Conservation (phyloP, 2,329 filamentous ascomycete genomes). For the Fusarium sp. region DNA sequence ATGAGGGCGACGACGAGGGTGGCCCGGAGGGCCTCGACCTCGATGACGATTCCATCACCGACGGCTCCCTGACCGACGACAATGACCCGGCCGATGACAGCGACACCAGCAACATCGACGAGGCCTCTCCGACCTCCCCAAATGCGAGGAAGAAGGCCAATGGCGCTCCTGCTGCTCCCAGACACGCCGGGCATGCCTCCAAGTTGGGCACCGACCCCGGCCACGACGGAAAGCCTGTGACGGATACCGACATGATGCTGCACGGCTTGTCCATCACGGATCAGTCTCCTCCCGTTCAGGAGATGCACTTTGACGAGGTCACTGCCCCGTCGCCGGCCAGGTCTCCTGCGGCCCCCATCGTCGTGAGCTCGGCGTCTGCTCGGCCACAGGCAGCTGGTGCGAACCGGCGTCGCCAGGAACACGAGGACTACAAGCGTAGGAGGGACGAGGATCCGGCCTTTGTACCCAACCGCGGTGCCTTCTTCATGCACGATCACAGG, state of each 20-base stretch:
- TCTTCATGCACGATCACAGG: conserved; percentile 97
- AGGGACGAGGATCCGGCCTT: conserved; percentile 92
- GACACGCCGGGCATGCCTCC: conserved; percentile 52
- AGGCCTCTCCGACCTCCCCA: conserved; percentile 67
- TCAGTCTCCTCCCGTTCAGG: conserved; percentile 58
- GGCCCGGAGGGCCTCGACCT: conserved; percentile 69
- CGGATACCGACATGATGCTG: conserved; percentile 74
- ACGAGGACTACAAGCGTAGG: conserved; percentile 91
- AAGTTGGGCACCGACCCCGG: conserved; percentile 57
- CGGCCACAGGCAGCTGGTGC: conserved; percentile 71
- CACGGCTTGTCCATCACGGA: conserved; percentile 67
- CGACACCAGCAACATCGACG: conserved; percentile 75
- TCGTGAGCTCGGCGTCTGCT: conserved; percentile 69
- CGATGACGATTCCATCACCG: conserved; percentile 77
- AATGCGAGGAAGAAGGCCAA: conserved; percentile 60
- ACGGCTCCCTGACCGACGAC: conserved; percentile 77
- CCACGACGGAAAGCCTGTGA: conserved; percentile 53
- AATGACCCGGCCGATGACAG: conserved; percentile 73
- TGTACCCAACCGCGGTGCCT: conserved; percentile 93
- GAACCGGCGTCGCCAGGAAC: conserved; percentile 85
- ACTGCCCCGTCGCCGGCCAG: conserved; percentile 56
- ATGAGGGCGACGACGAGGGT: conserved; percentile 80
- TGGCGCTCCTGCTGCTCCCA: conserved; percentile 58
- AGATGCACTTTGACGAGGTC: conserved; percentile 65
- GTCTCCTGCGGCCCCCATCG: conserved; percentile 64